Evolutionary conservation across 2,329 filamentous ascomycete genomes (phyloP).

Genomic region (Dothiorella sarmentorum): DNA sequence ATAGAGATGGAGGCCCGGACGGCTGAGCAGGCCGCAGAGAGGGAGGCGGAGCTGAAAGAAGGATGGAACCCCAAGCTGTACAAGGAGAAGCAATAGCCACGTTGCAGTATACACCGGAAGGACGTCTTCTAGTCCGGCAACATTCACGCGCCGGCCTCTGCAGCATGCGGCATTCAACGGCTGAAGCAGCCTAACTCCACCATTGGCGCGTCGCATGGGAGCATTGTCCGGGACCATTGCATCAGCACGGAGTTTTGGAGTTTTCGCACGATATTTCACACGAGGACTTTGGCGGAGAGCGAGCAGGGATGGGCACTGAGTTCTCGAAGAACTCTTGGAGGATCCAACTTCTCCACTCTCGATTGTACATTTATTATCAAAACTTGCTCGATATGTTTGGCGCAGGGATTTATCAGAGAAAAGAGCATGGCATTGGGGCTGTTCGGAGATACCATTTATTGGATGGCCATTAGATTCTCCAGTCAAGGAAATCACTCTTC

Average conservation of each 20-base stretch:
- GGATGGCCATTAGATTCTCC: background rate
- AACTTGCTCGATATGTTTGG: background rate
- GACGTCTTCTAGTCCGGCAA: background rate
- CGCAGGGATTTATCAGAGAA: background rate
- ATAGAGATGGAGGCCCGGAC: slow-evolving; percentile 83
- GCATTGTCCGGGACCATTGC: slow-evolving; percentile 15
- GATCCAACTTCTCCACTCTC: slow-evolving; percentile 8
- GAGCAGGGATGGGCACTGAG: background rate
- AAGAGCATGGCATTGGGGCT: background rate
- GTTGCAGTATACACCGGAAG: background rate
- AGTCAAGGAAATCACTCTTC: too few species aligned
- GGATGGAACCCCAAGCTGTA: slow-evolving; percentile 96
- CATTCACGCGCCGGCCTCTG: background rate
- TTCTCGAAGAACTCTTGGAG: background rate
- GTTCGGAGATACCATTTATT: background rate
- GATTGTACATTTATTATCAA: slow-evolving; percentile 10
- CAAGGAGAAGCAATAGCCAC: slow-evolving; percentile 69
- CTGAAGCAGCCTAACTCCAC: background rate
- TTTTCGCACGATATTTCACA: background rate
- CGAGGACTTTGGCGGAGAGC: background rate
- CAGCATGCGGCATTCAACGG: background rate
- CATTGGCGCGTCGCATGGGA: slow-evolving; percentile 13
- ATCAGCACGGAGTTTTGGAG: slow-evolving; percentile 21
- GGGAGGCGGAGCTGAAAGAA: slow-evolving; percentile 74
- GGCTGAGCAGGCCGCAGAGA: slow-evolving; percentile 64